phyloP scores from a whole-genome alignment of 441 rosid species.

The Populus hybrid region DNA sequence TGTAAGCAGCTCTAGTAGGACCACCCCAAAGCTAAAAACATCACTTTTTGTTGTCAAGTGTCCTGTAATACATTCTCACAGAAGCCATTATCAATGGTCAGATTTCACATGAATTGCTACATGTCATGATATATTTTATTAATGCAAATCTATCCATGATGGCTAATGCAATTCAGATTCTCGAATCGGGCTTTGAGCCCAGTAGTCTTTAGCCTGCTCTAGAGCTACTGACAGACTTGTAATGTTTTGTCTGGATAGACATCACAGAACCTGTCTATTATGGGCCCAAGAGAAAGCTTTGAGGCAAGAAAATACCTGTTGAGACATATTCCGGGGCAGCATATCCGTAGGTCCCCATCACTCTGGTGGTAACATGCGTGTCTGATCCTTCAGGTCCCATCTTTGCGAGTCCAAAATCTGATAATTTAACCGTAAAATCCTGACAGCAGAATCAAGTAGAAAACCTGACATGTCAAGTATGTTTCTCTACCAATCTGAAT shows the following conservation, averaged over 20 bases:
- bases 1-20: constrained; percentile 65
- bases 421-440: constrained; percentile 75
- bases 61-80: constrained; percentile 27
- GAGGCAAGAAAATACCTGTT: constrained; percentile 43
- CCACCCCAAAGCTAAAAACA: constrained; percentile 84
- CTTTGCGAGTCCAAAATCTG: constrained; percentile 91
- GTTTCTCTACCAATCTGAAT: background rate
- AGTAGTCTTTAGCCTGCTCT: background rate
- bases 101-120: background rate
- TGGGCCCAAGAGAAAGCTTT: background rate
- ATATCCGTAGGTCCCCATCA: constrained; percentile 94
- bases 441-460: constrained; percentile 12
- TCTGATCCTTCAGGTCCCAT: constrained; percentile 84
- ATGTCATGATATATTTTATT: background rate
- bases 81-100: background rate
- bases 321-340: constrained; percentile 95
- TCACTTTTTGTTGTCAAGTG: constrained; percentile 75
- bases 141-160: background rate
- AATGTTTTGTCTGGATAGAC: background rate
- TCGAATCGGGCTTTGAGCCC: too few relatives aligned
- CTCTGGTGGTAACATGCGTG: constrained; percentile 79
- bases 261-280: background rate
- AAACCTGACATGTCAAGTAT: background rate
- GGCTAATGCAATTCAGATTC: background rate
- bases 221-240: background rate